Base-by-base conservation (phyloP, 1,139 yeast genomes). In the Sugiyamaella sp. region DNA sequence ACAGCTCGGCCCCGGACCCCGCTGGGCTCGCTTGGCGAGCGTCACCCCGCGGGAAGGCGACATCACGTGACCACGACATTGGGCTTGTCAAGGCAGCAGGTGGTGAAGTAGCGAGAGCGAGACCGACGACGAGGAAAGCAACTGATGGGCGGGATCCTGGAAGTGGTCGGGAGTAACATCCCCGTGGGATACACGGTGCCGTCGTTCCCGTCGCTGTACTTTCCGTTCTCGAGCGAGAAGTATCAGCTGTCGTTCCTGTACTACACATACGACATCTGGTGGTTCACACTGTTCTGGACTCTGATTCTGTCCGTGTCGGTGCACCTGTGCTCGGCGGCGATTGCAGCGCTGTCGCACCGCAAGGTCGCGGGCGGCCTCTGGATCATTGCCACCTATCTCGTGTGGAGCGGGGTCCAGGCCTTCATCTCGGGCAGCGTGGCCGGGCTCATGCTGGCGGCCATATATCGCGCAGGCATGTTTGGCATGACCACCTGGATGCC, bases 401-500 rank as follows among this genome's bases (percentile, higher is more conserved):
- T 63, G 1, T 69, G 81, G 16, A 91, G 90, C 0, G 78, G 83
- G 0, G 59, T 80, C 0, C 89, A 85, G 60, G 96, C 87, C 0
- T 73, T 86, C 49, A 69, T 84, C 3, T 75, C 85, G 3, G 97
- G 97, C 0, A 81, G 93, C 0, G 76, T 89, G 9, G 77, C 86
- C 38, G 97, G 97, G 0, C 73, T 90, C 12, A 69, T 85, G 66
- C 66, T 77, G 41, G 80, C 80, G 1, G 88, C 90, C 1, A 79
- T 89, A 3, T 90, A 90, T 70, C 76, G 79, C 53, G 85, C 96
- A 0, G 96, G 76, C 16, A 60, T 66, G 52, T 64, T 90, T 66
- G 80, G 87, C 21, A 87, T 91, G 93, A 85, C 95, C 25, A 87
- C 97, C 0, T 91, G 98, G 98, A 82, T 90, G 9, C 98, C 98